Evolutionary conservation across 108 stramenopile species (phyloP), one percentile per base, ranked within the genome.

Genomic region (Chaetoceros muelleri): DNA sequence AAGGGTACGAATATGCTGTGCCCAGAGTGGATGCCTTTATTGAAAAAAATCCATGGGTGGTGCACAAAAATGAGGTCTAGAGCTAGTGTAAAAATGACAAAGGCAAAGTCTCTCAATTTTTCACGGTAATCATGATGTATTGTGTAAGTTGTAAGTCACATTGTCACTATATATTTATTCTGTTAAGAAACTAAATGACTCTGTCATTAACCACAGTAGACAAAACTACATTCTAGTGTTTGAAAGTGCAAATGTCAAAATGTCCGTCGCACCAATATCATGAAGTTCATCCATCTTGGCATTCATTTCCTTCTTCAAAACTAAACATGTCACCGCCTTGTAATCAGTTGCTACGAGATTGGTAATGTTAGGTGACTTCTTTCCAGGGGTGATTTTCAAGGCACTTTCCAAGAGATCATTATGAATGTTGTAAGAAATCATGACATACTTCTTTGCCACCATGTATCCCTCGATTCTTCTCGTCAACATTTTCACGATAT

Each of bases 391-490:
- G 31, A 98, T 85, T 50, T 69, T 67, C 44, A 72, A 45, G 8
- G 93, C 89, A 46, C 63, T 52, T 5, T 65, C 55, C 47, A 96
- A 72, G 56, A 91, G 67, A 20, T 84, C 80, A 51, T 70, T 58
- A 21, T 72, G 53, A 54, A 95, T 74, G 60, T 98, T 98, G 86
- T 95, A 98, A 23, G 87, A 66, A 44, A 98, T 75, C 95, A 98
- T 94, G 56, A 86, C 73, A 70, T 93, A 95, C 61, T 95, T 92
- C 61, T 78, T 83, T 19, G 97, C 94, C 17, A 95, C 94, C 58
- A 96, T 92, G 70, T 85, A 98, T 28, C 95, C 97, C 63, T 95
- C 87, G 31, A 98, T 83, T 22, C 97, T 88, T 53, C 83, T 78
- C 61, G 86, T 81, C 46, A 98, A 67, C 53, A 90, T 57, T 24